phyloP scores from a whole-genome alignment of 768 basidiomycete genomes.

The Mycena maculata region DNA sequence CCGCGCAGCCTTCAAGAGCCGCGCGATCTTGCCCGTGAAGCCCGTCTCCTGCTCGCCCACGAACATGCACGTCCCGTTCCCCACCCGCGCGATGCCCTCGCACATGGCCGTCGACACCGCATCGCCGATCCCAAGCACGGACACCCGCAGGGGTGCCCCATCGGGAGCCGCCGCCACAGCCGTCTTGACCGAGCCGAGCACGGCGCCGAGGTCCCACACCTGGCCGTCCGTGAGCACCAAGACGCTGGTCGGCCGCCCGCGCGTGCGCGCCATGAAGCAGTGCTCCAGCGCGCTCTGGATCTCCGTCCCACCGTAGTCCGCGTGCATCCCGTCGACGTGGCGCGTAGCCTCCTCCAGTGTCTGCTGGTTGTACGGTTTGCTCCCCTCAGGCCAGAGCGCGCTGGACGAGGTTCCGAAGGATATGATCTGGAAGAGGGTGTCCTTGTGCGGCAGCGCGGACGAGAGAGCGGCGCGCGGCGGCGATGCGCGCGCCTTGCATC shows the following conservation, averaged over 20 bases:
- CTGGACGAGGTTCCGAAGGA: slow-evolving; percentile 46
- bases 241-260: slow-evolving; percentile 48
- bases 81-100: too few species aligned
- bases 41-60: too few species aligned
- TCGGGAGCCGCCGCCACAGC: slow-evolving; percentile 38
- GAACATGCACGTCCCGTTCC: too few species aligned
- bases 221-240: slow-evolving; percentile 62
- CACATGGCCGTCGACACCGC: too few species aligned
- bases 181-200: slow-evolving; percentile 12
- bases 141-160: slow-evolving; percentile 49
- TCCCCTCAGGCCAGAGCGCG: slow-evolving; percentile 44
- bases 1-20: too few species aligned
- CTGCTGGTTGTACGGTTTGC: slow-evolving; percentile 35
- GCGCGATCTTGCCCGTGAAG: too few species aligned
- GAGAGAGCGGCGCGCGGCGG: slow-evolving; percentile 50
- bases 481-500: slow-evolving; percentile 47
- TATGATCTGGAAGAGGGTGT: slow-evolving; percentile 55
- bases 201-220: slow-evolving; percentile 17
- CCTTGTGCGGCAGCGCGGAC: slow-evolving; percentile 46
- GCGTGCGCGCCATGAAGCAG: slow-evolving; percentile 41
- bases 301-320: slow-evolving; percentile 56
- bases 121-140: slow-evolving; percentile 57
- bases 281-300: slow-evolving; percentile 45
- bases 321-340: too few species aligned
- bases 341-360: slow-evolving; percentile 43